A percentile compares a stretch with the other conserved stretches of the same genome.
phyloP scores from a whole-genome alignment of 495 filamentous ascomycete genomes.

The Schizothecium vesticola region DNA sequence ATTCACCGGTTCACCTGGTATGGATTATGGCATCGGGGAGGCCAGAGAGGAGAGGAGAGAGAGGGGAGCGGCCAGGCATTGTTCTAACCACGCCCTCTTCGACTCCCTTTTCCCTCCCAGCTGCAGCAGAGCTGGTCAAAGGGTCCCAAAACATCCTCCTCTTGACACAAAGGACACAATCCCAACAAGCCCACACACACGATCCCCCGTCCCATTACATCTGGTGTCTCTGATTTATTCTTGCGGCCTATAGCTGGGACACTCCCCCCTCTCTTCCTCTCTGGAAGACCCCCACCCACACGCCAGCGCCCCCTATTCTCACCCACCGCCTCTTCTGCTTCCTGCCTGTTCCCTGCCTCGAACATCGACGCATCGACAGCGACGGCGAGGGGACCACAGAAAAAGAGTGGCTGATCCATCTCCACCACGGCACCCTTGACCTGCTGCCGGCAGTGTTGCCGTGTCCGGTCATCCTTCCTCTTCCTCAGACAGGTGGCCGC shows the following conservation, averaged over 20 bases:
- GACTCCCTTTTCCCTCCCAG: background rate
- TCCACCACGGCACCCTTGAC: background rate
- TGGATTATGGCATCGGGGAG: background rate
- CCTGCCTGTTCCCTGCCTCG: background rate
- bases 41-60: background rate
- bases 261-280: constrained; percentile 7
- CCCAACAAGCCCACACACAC: background rate
- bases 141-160: background rate
- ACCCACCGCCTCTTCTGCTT: background rate
- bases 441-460: background rate
- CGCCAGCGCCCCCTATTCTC: constrained; percentile 1
- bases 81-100: background rate
- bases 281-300: background rate
- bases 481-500: background rate
- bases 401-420: background rate
- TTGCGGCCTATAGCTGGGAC: constrained; percentile 1
- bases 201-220: background rate
- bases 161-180: constrained; percentile 7
- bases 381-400: background rate
- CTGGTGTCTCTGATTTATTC: background rate
- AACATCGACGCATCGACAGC: background rate
- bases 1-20: background rate
- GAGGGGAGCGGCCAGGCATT: background rate
- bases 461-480: background rate
- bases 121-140: background rate